A percentile compares a stretch with the other conserved stretches of the same genome.
phyloP scores from a whole-genome alignment of 306 rosid species.

The Styphnolobium japonicum region DNA sequence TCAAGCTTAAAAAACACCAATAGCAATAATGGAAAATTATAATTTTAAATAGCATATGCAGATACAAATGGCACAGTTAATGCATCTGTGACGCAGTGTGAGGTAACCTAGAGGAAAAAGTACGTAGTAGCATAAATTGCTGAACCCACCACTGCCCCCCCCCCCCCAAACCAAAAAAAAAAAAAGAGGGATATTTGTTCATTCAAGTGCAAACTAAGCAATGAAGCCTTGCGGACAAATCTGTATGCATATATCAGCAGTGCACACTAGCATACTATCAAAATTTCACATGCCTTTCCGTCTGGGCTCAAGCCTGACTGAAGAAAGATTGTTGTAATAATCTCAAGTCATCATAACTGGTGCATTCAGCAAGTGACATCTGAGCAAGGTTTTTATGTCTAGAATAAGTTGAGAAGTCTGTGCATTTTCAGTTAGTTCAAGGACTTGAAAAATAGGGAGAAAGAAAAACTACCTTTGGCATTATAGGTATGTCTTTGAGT shows the following conservation, averaged over 20 bases:
- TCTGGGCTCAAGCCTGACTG: background rate
- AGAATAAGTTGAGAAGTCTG: background rate
- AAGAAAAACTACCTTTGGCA: constrained; percentile 81
- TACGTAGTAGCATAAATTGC: background rate
- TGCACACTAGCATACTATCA: background rate
- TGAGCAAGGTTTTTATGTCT: background rate
- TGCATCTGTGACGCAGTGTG: background rate
- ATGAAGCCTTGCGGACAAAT: constrained; percentile 3
- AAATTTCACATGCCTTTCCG: background rate
- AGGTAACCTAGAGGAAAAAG: background rate
- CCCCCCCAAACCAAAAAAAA: background rate
- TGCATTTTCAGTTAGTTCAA: constrained; percentile 9
- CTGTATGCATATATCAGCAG: background rate
- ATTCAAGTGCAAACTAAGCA: background rate
- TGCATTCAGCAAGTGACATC: background rate
- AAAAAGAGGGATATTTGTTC: background rate
- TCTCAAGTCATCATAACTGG: background rate
- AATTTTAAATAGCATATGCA: background rate
- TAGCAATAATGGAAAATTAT: background rate
- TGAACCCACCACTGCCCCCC: background rate
- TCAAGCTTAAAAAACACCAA: background rate
- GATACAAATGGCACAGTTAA: background rate
- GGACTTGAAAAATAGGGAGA: background rate
- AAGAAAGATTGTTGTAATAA: background rate
- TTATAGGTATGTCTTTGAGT: constrained; percentile 80